phyloP scores from a whole-genome alignment of 2,329 filamentous ascomycete genomes.

The Didymella arachidicola region DNA sequence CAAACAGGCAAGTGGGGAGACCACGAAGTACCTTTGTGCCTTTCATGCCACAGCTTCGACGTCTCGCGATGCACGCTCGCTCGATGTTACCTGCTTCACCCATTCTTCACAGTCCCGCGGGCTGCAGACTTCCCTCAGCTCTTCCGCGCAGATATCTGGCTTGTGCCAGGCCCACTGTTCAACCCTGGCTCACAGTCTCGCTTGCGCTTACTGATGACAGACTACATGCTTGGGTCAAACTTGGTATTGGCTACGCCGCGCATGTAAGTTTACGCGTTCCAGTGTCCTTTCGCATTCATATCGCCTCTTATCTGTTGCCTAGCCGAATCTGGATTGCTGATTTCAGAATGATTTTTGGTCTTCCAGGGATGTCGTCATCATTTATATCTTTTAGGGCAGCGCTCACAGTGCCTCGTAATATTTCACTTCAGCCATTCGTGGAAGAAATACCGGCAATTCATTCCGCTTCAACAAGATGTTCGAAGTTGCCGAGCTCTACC shows the following conservation, averaged over 20 bases:
- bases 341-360: not conserved
- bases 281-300: not conserved
- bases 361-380: constrained; percentile 1
- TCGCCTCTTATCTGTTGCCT: constrained; percentile 7
- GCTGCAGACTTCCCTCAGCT: not conserved
- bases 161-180: not conserved
- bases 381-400: not conserved
- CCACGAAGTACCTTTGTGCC: constrained; percentile 2
- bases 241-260: constrained; percentile 8
- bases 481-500: not conserved
- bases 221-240: constrained; percentile 2
- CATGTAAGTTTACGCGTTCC: constrained; percentile 8
- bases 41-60: not conserved
- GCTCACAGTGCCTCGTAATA: not conserved
- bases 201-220: constrained; percentile 14
- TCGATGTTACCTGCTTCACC: not conserved
- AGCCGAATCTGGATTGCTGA: constrained; percentile 1
- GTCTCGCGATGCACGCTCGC: not conserved
- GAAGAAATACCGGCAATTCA: not conserved
- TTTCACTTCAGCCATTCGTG: not conserved
- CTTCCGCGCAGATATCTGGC: not conserved
- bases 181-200: constrained; percentile 9
- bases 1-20: constrained; percentile 1
- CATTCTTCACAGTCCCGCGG: not conserved
- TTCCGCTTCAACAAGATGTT: not conserved